Evolutionary conservation across 768 basidiomycete species (phyloP).

Genomic region (Tricholoma matsutake): DNA sequence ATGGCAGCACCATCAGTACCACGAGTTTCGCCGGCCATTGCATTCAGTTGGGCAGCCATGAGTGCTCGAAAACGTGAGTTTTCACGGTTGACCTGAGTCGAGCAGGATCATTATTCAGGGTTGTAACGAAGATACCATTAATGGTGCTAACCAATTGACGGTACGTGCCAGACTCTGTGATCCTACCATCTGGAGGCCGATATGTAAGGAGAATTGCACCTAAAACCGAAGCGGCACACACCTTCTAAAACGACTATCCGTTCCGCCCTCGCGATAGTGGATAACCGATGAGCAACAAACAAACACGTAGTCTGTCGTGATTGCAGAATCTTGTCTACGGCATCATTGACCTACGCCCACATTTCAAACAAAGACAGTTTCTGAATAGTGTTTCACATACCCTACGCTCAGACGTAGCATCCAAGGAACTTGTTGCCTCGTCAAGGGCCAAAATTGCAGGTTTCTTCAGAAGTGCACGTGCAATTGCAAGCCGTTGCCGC

Average conservation of each 20-base stretch:
- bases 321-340: conserved; percentile 83
- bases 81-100: conserved; percentile 51
- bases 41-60: conserved; percentile 85
- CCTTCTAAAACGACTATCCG: conserved; percentile 88
- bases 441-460: conserved; percentile 87
- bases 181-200: conserved; percentile 54
- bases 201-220: not conserved
- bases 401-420: conserved; percentile 84
- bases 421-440: conserved; percentile 86
- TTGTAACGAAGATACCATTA: not conserved
- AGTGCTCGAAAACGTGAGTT: conserved; percentile 81
- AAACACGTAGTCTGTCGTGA: conserved; percentile 81
- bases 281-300: conserved; percentile 86
- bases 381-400: conserved; percentile 32
- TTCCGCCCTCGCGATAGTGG: conserved; percentile 88
- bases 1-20: not conserved
- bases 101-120: not conserved
- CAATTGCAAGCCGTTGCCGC: conserved; percentile 77
- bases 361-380: not conserved
- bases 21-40: conserved; percentile 34
- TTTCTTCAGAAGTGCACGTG: conserved; percentile 83
- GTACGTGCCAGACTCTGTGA: conserved; percentile 82
- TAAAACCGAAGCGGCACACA: conserved; percentile 21
- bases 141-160: conserved; percentile 59
- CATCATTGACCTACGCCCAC: conserved; percentile 68